phyloP scores from a whole-genome alignment of 306 rosid genomes.

The Mimosa pudica region DNA sequence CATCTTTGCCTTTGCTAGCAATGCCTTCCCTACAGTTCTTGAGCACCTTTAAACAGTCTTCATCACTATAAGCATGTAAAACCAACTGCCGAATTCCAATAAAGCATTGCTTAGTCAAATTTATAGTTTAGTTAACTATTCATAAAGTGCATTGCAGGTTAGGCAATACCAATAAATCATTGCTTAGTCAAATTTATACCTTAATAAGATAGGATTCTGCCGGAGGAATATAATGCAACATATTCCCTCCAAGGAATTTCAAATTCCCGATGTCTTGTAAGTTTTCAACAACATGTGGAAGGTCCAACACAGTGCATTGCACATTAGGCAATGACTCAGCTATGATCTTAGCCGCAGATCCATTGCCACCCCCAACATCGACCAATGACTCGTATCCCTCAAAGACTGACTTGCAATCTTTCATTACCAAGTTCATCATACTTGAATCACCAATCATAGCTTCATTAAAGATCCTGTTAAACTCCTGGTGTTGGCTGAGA shows the following conservation, averaged over 20 bases:
- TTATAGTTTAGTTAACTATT: neutral
- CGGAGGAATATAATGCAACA: conserved; percentile 41
- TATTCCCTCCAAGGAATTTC: conserved; percentile 41
- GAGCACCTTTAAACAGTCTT: conserved; percentile 49
- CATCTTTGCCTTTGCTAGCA: conserved; percentile 38
- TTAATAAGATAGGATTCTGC: conserved; percentile 43
- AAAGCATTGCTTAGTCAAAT: neutral
- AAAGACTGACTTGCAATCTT: conserved; percentile 47
- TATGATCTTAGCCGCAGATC: conserved; percentile 29
- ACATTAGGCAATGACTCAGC: conserved; percentile 36
- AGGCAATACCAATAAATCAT: too few relatives aligned
- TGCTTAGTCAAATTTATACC: conserved; percentile 20
- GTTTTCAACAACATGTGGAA: conserved; percentile 39
- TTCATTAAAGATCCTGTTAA: conserved; percentile 37
- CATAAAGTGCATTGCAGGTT: neutral
- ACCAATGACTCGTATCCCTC: conserved; percentile 47
- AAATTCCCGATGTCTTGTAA: conserved; percentile 12
- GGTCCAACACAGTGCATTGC: conserved; percentile 38
- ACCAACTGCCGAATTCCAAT: conserved; percentile 39
- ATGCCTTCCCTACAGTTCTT: conserved; percentile 56
- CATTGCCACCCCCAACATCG: conserved; percentile 48
- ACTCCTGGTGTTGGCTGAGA: conserved; percentile 31
- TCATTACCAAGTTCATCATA: conserved; percentile 50
- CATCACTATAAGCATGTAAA: conserved; percentile 43
- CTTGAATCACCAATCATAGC: conserved; percentile 54